Conservation (phyloP, 2,329 filamentous ascomycete species). For the Aschersonia sp. region DNA sequence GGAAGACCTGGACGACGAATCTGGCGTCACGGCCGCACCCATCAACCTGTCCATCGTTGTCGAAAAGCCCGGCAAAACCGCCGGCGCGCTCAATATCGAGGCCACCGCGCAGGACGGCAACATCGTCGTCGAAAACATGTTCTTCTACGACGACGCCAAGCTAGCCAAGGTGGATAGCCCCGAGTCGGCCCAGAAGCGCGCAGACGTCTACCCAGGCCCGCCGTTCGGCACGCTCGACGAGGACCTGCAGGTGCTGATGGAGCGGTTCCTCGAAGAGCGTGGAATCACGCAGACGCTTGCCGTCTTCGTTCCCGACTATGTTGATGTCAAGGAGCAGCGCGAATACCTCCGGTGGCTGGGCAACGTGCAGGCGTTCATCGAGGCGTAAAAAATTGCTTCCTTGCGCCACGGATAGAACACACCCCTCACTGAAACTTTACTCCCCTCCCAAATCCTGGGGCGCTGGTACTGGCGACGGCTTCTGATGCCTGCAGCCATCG, state of each 20-base stretch:
- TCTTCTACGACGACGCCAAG: conserved; percentile 67
- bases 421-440: no score
- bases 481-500: no score
- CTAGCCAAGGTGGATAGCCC: conserved; percentile 63
- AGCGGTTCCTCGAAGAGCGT: conserved; percentile 89
- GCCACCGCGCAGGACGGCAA: conserved; percentile 73
- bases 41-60: conserved; percentile 75
- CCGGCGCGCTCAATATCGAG: conserved; percentile 73
- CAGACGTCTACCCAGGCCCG: conserved; percentile 76
- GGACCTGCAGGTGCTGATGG: conserved; percentile 82
- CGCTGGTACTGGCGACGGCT: no score
- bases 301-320: conserved; percentile 87
- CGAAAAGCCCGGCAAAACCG: conserved; percentile 61
- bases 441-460: no score
- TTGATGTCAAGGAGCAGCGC: conserved; percentile 96
- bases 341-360: conserved; percentile 89
- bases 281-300: conserved; percentile 80
- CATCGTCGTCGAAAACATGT: conserved; percentile 81
- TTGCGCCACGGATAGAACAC: no score
- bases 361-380: conserved; percentile 75
- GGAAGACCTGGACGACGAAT: conserved; percentile 38
- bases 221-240: conserved; percentile 91
- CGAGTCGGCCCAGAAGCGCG: conserved; percentile 62
- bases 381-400: conserved; percentile 33
- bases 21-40: conserved; percentile 46